Evolutionary conservation across 2,329 filamentous ascomycete genomes (phyloP), one percentile per base, ranked within the genome.

Genomic region (Xylariaceae sp.): DNA sequence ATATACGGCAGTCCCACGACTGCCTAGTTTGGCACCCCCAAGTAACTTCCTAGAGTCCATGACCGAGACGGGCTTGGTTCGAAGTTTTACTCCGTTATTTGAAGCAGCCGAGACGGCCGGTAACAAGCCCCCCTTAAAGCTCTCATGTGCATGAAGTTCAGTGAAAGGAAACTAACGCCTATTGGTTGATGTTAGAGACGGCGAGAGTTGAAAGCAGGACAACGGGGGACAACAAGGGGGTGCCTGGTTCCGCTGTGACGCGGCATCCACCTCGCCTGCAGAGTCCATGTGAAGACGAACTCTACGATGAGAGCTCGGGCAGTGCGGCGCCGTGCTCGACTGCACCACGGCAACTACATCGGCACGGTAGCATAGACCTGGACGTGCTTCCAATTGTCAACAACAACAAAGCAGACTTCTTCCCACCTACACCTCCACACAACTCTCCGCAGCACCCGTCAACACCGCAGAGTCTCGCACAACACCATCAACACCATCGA

Each of bases 11-110:
- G 48, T 51, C 17, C 68, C 67, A 53, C 63, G 53, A 13, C 30
- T 69, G n/a, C 67, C 68, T 17, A 51, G 53, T 7, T 51, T 70
- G n/a, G 64, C 66, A 4, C 59, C 59, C 47, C 57, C 58, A 23
- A 54, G 51, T 35, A 53, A 55, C 10, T 63, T 65, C 53, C 35
- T 62, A 11, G 61, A 64, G 7, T 59, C 61, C 3, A 48, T 64
- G 39, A 34, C 39, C 15, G 56, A 42, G 17, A 64, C 62, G 9
- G 60, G 62, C 39, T 50, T 64, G 23, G 63, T 64, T 35, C 60
- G 56, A 18, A 51, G 30, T 5, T 56, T 56, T n/a, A 59, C 57
- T 23, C 57, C 55, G 23, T 51, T 56, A 15, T 50, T 51, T 9
- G 57, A 56, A 35, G 37, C 7, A 23, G 51, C 54, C 30, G 35